Percentiles rank a stretch among this genome's conserved stretches.
Conservation (phyloP, 164 flowering plant genomes). For the Umbellularia californica region DNA sequence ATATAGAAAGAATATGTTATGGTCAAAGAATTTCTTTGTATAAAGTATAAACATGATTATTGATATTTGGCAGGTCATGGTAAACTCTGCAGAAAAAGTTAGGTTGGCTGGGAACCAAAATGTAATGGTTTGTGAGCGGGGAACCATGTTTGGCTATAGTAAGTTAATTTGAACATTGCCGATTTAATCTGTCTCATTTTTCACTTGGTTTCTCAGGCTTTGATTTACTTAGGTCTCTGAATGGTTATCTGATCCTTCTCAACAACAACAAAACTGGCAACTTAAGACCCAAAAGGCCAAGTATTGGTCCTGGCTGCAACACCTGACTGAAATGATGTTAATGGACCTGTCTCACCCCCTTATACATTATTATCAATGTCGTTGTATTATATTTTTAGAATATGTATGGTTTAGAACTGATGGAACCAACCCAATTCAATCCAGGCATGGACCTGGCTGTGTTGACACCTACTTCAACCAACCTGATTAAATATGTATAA, state of each 20-base stretch:
- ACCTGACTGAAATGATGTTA: no score
- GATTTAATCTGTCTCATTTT: not conserved
- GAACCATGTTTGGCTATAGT: conserved; percentile 99
- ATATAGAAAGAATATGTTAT: no score
- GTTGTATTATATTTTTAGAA: no score
- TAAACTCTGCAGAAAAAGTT: conserved; percentile 86
- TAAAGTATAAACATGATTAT: not conserved
- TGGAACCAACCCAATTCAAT: no score
- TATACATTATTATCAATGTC: no score
- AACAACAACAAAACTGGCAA: not conserved
- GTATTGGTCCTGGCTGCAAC: not conserved
- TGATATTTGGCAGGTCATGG: conserved; percentile 67
- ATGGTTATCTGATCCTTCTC: not conserved
- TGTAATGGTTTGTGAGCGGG: conserved; percentile 98
- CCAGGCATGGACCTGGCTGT: no score
- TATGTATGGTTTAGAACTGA: no score
- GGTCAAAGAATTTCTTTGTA: not conserved
- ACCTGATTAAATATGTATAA: no score
- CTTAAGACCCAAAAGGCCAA: not conserved
- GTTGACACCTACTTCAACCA: no score
- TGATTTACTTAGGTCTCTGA: not conserved
- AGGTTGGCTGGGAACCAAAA: conserved; percentile 87
- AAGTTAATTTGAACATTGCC: conserved; percentile 27
- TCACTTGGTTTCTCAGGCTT: not conserved
- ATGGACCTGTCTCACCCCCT: no score